Evolutionary conservation across 371 early-diverging fungal genomes (phyloP), one percentile per base, ranked within the genome.

Genomic region (Gilbertella persicaria): DNA sequence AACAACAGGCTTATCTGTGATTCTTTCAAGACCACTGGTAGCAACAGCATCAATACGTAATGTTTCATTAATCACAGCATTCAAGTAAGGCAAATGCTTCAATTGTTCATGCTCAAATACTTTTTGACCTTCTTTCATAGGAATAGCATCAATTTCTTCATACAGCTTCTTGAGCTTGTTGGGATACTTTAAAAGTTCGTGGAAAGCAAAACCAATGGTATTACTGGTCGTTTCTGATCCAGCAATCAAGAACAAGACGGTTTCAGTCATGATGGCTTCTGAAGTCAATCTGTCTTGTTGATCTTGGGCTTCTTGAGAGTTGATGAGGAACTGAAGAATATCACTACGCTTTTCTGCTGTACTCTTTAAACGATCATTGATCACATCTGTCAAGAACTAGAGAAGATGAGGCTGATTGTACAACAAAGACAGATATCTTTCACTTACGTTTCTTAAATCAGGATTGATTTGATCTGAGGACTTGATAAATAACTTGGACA

Each of bases 321-420:
- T 64, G 19, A 74, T 68, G 25, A 74, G 49, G 28, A 56, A 63
- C 24, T 74, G 71, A 1, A 74, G 62, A 37, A 74, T 74, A 50
- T 74, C 75, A 29, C 68, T 50, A 13, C 75, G 68, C 4, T 64
- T 25, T 12, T 42, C 46, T 7, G 43, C 45, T 41, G 39, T 50
- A 17, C 50, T 49, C 17, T 50, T 47, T 9, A 64, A 23, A 10
- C 75, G 71, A 4, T 57, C 57, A 5, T 61, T 29, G 42, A 74
- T 74, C n/a, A 68, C 29, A 0, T 54, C 38, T 36, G 12, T 52
- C 61, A 74, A 61, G 12, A 70, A 74, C 63, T 72, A 59, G n/a
- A 36, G 1, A 39, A 16, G n/a, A 52, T 28, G 5, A 29, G 37
- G 19, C 33, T 13, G 38, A 39, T 45, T 10, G 0, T 23, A n/a